Evolutionary conservation across 2,329 filamentous ascomycete species (phyloP), one percentile per base, ranked within the genome.

Genomic region (Pseudogymnoascus sp.): DNA sequence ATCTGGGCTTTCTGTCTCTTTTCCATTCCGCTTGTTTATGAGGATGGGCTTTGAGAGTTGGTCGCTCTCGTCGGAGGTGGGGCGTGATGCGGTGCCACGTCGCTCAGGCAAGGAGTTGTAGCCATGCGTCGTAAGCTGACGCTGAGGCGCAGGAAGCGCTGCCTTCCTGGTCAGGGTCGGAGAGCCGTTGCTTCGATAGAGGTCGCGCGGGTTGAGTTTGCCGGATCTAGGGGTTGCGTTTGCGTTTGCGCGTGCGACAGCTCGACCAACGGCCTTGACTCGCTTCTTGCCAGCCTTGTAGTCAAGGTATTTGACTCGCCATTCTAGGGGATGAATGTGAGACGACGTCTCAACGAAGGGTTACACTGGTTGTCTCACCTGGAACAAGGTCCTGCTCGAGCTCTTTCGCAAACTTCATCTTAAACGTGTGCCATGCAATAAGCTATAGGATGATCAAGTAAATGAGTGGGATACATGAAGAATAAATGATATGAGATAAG

Each of bases 201-300:
- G 14, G 63, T 62, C n/a, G 33, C 52, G 35, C 62, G 23, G 16
- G 41, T 63, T 35, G 14, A 61, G 65, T 58, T 16, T 63, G 28
- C 55, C 62, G 21, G 64, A 61, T 63, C 65, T 66, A 8, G 86
- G 83, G 0, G 84, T 83, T 63, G 78, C 75, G 64, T 83, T 79
- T 73, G 84, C 75, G 64, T 83, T 79, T 73, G 84, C 75, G 78
- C 85, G 76, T 78, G 83, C 81, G 65, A 95, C 82, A 64, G 91
- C 91, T 65, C 88, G 84, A 23, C 82, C 77, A 61, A 97, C 87
- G 63, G 86, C 87, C 76, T 97, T 97, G 75, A 97, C 82, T 73
- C 92, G 88, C 78, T 97, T 97, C 78, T 97, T 97, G 65, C 92
- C 93, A 63, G 87, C 87, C 82, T 96, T 96, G 81, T 97, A 97